These are phyloP conservation scores for Stevia rebaudiana DNA, from an alignment of 140 eudicot species.

Conservation along the genomic window DNA sequence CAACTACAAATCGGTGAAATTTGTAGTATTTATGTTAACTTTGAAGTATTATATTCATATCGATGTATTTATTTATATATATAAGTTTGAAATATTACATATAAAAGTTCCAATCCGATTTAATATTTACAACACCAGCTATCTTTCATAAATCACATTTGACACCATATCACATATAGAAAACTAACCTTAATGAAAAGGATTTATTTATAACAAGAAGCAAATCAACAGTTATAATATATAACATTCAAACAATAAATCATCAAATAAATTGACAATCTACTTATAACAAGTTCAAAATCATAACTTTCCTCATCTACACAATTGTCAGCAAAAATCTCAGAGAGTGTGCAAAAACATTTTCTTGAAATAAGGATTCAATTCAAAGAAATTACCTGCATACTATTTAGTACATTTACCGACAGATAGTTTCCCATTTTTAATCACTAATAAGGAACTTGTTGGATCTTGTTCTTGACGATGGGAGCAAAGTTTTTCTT, in stretches of 20 bases:
- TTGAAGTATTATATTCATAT: too few species aligned
- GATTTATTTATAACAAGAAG: background rate
- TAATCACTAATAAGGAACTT: constrained; percentile 20
- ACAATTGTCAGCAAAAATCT: constrained; percentile 7
- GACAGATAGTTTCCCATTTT: constrained; percentile 27
- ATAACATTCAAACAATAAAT: background rate
- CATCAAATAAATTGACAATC: background rate
- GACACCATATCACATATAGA: too few species aligned
- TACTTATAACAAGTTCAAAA: constrained; percentile 11
- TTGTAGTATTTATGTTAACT: too few species aligned
- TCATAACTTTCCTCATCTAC: constrained; percentile 12
- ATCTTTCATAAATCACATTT: too few species aligned
- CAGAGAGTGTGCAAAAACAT: background rate
- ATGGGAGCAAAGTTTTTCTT: constrained; percentile 53
- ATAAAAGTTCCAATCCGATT: too few species aligned
- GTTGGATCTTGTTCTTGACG: constrained; percentile 48
- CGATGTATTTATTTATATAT: too few species aligned
- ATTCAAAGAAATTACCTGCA: constrained; percentile 22
- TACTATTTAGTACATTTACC: constrained; percentile 28
- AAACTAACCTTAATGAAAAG: too few species aligned
- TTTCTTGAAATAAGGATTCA: background rate
- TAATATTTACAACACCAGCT: too few species aligned
- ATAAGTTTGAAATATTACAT: too few species aligned
- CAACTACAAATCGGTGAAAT: too few species aligned
- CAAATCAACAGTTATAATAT: constrained; percentile 2